phyloP scores from a whole-genome alignment of 192 early-diverging fungal genomes.

The Coemansia sp. region DNA sequence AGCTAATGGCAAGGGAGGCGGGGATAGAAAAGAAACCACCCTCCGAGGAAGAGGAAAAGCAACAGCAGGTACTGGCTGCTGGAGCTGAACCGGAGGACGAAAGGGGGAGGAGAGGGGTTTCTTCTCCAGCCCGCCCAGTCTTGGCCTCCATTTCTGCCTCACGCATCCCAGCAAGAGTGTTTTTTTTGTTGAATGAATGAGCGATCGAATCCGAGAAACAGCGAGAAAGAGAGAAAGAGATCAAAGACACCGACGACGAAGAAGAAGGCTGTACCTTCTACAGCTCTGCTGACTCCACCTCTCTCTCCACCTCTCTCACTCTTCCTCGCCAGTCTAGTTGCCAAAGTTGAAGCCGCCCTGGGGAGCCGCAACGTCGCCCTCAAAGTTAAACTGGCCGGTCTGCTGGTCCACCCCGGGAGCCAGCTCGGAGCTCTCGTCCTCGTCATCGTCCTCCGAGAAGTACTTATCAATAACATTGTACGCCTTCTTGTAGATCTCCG shows the following conservation, averaged over 20 bases:
- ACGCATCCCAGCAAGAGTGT: too few species aligned
- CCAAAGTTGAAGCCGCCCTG: slow-evolving; percentile 84
- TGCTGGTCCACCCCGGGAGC: slow-evolving; percentile 71
- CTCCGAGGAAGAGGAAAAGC: too few species aligned
- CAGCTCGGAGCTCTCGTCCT: slow-evolving; percentile 63
- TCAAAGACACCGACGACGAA: background rate
- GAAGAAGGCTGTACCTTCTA: background rate
- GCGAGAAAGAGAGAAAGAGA: background rate
- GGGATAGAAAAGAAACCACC: too few species aligned
- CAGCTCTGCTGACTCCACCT: background rate
- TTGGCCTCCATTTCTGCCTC: too few species aligned
- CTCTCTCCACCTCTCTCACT: background rate
- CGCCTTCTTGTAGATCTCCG: slow-evolving; percentile 96
- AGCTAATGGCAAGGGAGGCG: too few species aligned
- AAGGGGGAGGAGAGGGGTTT: too few species aligned
- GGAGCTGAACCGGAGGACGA: too few species aligned
- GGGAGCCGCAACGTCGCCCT: slow-evolving; percentile 64
- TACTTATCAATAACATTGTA: slow-evolving; percentile 96
- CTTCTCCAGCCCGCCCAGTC: too few species aligned
- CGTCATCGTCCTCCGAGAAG: slow-evolving; percentile 85
- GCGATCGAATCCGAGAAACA: background rate
- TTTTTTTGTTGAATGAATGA: background rate
- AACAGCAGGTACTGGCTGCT: too few species aligned
- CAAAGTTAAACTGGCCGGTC: slow-evolving; percentile 81
- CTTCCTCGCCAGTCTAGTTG: slow-evolving; percentile 16